phyloP scores from a whole-genome alignment of 2,329 filamentous ascomycete species.

The Neonectria faginata region DNA sequence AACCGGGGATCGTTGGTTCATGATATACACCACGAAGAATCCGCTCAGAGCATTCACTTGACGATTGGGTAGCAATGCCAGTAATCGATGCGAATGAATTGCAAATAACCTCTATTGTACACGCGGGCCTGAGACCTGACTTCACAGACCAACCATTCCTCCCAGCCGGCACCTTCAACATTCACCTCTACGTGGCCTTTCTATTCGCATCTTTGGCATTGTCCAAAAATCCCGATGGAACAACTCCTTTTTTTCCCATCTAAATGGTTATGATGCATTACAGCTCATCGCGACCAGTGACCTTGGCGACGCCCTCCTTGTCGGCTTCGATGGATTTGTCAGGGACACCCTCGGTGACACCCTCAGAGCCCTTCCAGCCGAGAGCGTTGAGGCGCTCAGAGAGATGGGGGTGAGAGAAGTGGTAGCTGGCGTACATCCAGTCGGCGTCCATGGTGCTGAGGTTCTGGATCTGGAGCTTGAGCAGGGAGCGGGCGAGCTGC shows the following conservation, averaged over 20 bases:
- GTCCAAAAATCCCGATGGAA: neutral
- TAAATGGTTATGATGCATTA: constrained; percentile 52
- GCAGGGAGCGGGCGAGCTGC: constrained; percentile 86
- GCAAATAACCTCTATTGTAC: constrained; percentile 38
- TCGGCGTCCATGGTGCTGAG: constrained; percentile 98
- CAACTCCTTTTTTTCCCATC: constrained; percentile 15
- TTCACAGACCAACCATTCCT: constrained; percentile 10
- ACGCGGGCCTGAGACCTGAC: constrained; percentile 32
- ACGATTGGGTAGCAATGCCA: constrained; percentile 38
- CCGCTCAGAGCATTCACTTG: constrained; percentile 20
- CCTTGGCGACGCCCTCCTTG: constrained; percentile 67
- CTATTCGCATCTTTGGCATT: neutral
- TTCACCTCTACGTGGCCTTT: constrained; percentile 3
- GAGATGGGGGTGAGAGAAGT: constrained; percentile 97
- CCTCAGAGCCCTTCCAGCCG: constrained; percentile 78
- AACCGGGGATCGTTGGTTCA: constrained; percentile 2
- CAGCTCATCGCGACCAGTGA: constrained; percentile 79
- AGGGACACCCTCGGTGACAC: constrained; percentile 53
- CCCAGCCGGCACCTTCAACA: constrained; percentile 1
- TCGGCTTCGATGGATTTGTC: constrained; percentile 55
- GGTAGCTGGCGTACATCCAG: constrained; percentile 98
- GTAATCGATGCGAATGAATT: constrained; percentile 30
- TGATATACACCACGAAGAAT: neutral
- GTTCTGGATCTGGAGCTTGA: constrained; percentile 99
- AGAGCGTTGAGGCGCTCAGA: constrained; percentile 92